These are phyloP conservation scores for Adansonia rubrostipa DNA, from an alignment of 441 rosid species.

Conservation along the genomic window DNA sequence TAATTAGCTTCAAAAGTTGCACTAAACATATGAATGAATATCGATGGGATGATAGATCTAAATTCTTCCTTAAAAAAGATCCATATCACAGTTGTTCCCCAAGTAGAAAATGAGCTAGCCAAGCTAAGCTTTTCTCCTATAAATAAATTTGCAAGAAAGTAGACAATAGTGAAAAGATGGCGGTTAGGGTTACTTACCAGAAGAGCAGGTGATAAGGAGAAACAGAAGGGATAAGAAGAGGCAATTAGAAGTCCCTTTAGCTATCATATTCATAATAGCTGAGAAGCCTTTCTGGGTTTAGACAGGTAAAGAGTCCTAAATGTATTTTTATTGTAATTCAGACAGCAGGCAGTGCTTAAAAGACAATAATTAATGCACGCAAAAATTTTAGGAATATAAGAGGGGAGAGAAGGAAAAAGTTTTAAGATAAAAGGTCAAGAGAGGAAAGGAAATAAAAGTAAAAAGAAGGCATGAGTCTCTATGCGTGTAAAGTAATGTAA, in stretches of 20 bases:
- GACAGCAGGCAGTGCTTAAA: slow-evolving; percentile 32
- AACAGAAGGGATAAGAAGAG: slow-evolving; percentile 53
- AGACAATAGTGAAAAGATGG: neutral
- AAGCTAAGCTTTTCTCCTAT: neutral
- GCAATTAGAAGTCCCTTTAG: slow-evolving; percentile 34
- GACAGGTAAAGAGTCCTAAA: slow-evolving; percentile 21
- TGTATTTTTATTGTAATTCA: slow-evolving; percentile 20
- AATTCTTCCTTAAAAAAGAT: neutral
- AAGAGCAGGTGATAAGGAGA: slow-evolving; percentile 50
- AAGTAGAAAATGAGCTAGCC: neutral
- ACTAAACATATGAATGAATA: neutral
- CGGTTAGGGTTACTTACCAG: slow-evolving; percentile 45
- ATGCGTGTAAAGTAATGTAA: no score
- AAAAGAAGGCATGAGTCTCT: no score
- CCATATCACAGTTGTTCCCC: neutral
- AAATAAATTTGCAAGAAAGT: neutral
- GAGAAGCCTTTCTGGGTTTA: slow-evolving; percentile 27
- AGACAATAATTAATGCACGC: slow-evolving; percentile 22
- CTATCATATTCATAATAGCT: slow-evolving; percentile 45
- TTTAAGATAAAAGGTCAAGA: no score
- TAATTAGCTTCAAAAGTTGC: neutral
- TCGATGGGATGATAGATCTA: neutral
- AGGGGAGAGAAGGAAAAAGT: no score
- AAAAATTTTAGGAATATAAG: slow-evolving; percentile 16
- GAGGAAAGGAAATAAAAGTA: no score